Evolutionary conservation across 225 moss, liverwort and hornwort genomes (phyloP).

Genomic region (Neckera pumila): DNA sequence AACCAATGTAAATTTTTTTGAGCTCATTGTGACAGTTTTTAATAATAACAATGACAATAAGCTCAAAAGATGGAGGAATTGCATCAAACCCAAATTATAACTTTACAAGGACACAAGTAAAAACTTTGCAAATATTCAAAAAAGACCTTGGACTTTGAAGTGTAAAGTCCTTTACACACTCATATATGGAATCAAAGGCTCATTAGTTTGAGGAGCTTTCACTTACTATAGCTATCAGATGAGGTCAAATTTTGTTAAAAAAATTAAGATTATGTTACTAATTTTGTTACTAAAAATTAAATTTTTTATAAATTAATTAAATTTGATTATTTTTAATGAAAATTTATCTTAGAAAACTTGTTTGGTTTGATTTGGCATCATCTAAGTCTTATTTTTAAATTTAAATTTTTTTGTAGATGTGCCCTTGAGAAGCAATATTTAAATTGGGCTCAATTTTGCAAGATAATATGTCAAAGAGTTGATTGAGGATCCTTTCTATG

Average conservation of each 20-base stretch:
- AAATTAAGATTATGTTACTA: no score
- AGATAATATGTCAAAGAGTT: not conserved
- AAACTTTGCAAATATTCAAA: not conserved
- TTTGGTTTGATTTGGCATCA: not conserved
- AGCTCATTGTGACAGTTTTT: no score
- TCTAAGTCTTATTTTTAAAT: not conserved
- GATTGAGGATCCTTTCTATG: no score
- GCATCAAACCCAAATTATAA: no score
- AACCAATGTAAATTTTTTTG: no score
- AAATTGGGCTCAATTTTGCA: not conserved
- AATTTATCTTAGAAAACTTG: fast-evolving
- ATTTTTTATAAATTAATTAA: not conserved
- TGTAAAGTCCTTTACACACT: not conserved
- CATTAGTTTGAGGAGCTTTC: not conserved
- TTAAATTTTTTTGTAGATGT: not conserved
- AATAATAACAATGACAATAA: no score
- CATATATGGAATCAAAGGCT: not conserved
- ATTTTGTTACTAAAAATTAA: not conserved
- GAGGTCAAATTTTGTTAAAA: no score
- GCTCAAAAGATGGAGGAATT: no score
- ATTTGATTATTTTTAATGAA: not conserved
- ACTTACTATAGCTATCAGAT: not conserved
- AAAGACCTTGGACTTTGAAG: not conserved
- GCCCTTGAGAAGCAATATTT: fast-evolving
- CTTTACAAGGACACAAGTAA: not conserved